Conservation (phyloP, 306 rosid genomes). For the Vachellia pachyceras region DNA sequence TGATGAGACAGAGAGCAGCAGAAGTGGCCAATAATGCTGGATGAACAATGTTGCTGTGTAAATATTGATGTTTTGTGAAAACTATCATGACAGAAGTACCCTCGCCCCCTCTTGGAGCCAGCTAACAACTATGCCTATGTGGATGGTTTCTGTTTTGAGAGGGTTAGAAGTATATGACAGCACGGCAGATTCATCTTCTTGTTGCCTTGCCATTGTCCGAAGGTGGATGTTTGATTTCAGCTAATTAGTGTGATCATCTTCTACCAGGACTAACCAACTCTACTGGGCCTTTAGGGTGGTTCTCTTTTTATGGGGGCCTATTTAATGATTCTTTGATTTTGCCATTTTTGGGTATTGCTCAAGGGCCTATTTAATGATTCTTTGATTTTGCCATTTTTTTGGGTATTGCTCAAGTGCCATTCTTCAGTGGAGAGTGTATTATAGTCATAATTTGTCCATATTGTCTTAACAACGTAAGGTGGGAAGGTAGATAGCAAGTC, state of each 20-base stretch:
- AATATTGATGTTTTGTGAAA: conserved; percentile 40
- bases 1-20: conserved; percentile 99
- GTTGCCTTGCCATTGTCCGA: conserved; percentile 41
- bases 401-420: conserved; percentile 28
- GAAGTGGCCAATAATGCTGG: conserved; percentile 84
- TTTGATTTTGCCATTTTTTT: conserved; percentile 49
- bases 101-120: conserved; percentile 42
- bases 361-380: conserved; percentile 62
- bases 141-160: no score
- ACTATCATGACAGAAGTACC: conserved; percentile 38
- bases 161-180: no score
- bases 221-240: conserved; percentile 36
- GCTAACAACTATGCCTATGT: conserved; percentile 44
- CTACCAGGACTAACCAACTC: conserved; percentile 51
- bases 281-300: conserved; percentile 37
- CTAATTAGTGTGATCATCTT: conserved; percentile 43
- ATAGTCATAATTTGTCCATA: conserved; percentile 52
- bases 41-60: conserved; percentile 55
- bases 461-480: conserved; percentile 47
- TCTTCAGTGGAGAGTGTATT: conserved; percentile 59
- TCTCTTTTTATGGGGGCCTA: conserved; percentile 36
- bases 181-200: conserved; percentile 45
- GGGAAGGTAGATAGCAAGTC: conserved; percentile 44
- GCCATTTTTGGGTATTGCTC: no score
- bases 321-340: conserved; percentile 72